Conservation (phyloP, 140 eudicot genomes). For the Anethum foeniculum region DNA sequence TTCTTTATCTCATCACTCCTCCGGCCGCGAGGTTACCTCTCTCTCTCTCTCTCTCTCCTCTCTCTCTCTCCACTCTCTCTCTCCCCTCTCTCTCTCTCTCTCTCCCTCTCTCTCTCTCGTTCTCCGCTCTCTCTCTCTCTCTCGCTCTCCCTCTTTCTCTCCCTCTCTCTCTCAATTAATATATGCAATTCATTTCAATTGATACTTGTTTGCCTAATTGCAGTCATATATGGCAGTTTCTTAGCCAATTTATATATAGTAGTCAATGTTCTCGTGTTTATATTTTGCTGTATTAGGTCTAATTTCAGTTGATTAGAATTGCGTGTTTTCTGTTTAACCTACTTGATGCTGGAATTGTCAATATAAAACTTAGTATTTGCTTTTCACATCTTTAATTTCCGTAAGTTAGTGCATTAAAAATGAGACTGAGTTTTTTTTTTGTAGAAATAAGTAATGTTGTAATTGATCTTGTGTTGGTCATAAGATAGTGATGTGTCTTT, state of each 20-base stretch:
- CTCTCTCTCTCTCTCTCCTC: neutral
- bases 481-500: neutral
- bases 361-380: neutral
- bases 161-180: neutral
- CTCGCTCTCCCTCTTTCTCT: neutral
- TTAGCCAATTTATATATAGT: neutral
- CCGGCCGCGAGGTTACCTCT: slow-evolving; percentile 7
- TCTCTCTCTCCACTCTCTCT: neutral
- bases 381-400: neutral
- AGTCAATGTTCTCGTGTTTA: neutral
- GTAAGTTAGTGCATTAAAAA: neutral
- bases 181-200: neutral
- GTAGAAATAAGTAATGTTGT: neutral
- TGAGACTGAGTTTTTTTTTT: neutral
- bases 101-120: neutral
- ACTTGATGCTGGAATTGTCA: neutral
- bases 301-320: neutral
- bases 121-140: neutral
- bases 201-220: neutral
- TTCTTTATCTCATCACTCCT: slow-evolving; percentile 7
- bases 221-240: neutral
- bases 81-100: neutral
- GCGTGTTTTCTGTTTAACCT: neutral
- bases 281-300: neutral
- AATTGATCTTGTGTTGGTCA: neutral